Evolutionary conservation across 2,329 filamentous ascomycete species (phyloP).

Genomic region (Lithohypha guttulata): DNA sequence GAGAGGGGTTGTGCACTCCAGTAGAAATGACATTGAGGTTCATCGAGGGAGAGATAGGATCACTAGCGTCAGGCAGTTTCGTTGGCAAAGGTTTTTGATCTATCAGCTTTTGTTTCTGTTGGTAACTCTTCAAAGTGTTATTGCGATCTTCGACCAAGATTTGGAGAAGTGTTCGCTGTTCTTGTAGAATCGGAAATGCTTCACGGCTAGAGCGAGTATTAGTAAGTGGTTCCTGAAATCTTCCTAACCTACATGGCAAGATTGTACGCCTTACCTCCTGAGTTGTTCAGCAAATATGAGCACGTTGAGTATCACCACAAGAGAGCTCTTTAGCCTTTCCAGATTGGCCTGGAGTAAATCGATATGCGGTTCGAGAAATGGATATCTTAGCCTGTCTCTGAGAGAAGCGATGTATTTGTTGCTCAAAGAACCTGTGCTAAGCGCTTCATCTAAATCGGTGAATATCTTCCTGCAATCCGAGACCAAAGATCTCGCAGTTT

Average conservation of each 20-base stretch:
- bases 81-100: background rate
- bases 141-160: constrained; percentile 29
- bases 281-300: constrained; percentile 25
- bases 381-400: constrained; percentile 17
- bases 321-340: constrained; percentile 25
- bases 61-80: background rate
- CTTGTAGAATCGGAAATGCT: constrained; percentile 11
- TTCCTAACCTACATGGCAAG: no score
- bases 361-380: constrained; percentile 21
- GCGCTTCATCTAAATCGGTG: constrained; percentile 15
- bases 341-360: constrained; percentile 24
- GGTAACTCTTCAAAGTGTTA: background rate
- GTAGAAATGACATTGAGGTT: background rate
- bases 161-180: constrained; percentile 33
- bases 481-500: constrained; percentile 15
- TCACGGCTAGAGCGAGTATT: background rate
- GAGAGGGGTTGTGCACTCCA: background rate
- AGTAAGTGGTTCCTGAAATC: background rate
- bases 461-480: constrained; percentile 23
- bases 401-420: constrained; percentile 1
- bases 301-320: constrained; percentile 26
- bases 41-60: background rate
- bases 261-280: constrained; percentile 11
- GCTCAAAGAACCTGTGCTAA: constrained; percentile 11
- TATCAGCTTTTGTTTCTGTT: background rate